Conservation (phyloP, 495 filamentous ascomycete genomes). For the Penicillium salamii region DNA sequence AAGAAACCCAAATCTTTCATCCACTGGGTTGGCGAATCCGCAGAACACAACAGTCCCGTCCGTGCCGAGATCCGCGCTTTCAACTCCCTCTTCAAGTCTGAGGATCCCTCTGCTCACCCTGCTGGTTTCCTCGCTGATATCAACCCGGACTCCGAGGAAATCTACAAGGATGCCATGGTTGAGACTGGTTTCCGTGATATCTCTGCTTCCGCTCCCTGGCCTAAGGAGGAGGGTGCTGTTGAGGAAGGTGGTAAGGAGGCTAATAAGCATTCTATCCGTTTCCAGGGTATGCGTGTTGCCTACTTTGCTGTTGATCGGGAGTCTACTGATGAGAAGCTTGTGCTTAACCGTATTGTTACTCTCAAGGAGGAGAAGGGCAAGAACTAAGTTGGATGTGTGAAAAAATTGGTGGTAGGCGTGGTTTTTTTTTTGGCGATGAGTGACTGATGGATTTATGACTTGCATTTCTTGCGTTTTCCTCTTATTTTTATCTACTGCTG, state of each 20-base stretch:
- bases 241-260: constrained; percentile 39
- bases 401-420: background rate
- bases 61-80: constrained; percentile 78
- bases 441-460: background rate
- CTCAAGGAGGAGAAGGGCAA: constrained; percentile 66
- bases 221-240: constrained; percentile 59
- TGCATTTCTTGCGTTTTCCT: background rate
- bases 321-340: constrained; percentile 68
- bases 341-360: constrained; percentile 89
- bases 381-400: constrained; percentile 7
- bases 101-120: constrained; percentile 68
- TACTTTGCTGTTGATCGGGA: constrained; percentile 85
- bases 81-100: constrained; percentile 81
- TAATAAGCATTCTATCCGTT: constrained; percentile 70
- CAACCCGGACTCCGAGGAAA: constrained; percentile 77
- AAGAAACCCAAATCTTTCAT: constrained; percentile 81
- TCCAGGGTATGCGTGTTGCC: constrained; percentile 88
- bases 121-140: constrained; percentile 81
- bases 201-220: constrained; percentile 72
- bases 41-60: constrained; percentile 60
- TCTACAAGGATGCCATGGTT: constrained; percentile 75
- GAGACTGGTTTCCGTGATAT: constrained; percentile 86
- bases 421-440: background rate
- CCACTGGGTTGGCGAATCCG: constrained; percentile 74
- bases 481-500: background rate